Conservation (phyloP, 2,329 filamentous ascomycete genomes). For the Talaromyces rugulosus region DNA sequence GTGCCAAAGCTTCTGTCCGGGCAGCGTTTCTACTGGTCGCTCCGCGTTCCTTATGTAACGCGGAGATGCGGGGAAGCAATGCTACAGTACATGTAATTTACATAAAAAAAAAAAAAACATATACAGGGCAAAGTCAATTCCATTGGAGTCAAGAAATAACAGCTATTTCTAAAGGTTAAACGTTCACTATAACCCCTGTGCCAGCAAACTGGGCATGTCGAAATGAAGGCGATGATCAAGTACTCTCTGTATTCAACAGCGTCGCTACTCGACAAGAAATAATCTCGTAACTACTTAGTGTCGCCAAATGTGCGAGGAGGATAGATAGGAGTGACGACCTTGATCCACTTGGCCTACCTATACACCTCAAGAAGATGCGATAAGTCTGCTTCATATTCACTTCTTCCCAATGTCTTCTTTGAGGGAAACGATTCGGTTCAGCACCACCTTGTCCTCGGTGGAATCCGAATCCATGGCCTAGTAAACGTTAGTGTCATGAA, state of each 20-base stretch:
- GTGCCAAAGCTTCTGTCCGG: not conserved
- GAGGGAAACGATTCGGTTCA: constrained; percentile 88
- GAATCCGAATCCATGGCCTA: constrained; percentile 67
- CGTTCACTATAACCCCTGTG: not conserved
- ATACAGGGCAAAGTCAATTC: not conserved
- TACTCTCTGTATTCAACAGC: not conserved
- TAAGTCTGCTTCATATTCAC: not conserved
- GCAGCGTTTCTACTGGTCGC: not conserved
- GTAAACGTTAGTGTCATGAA: not conserved
- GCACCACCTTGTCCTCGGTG: constrained; percentile 69
- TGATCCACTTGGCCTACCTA: not conserved
- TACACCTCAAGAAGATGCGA: not conserved
- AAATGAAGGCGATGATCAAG: not conserved
- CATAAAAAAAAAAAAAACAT: not conserved
- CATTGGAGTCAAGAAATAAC: not conserved
- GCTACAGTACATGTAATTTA: not conserved
- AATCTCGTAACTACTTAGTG: not conserved
- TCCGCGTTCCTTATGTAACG: not conserved
- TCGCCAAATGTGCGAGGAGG: not conserved
- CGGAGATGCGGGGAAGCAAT: not conserved
- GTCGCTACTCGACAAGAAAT: not conserved
- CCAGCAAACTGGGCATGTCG: not conserved
- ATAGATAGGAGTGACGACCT: not conserved
- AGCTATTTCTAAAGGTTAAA: not conserved
- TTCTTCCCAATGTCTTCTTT: constrained; percentile 58